A percentile compares a stretch with the other conserved stretches of the same genome.
Evolutionary conservation across 108 stramenopile genomes (phyloP).

Genomic region (Chaetoceros tenuissimus): DNA sequence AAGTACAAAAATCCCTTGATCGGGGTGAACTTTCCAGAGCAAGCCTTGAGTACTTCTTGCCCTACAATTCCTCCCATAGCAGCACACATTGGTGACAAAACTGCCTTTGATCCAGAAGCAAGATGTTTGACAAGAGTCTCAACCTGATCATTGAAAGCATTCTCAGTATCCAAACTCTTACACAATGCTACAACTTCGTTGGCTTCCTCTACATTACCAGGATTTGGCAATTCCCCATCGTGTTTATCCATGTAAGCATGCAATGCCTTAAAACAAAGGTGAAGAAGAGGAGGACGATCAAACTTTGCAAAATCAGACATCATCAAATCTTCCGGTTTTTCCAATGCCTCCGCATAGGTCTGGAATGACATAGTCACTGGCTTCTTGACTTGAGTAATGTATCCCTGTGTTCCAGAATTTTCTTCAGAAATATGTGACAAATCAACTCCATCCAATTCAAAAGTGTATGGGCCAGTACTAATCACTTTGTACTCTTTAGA

Average conservation of each 20-base stretch:
- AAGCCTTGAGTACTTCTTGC: conserved; percentile 98
- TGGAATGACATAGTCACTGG: conserved; percentile 81
- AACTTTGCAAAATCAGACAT: conserved; percentile 98
- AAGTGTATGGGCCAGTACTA: conserved; percentile 88
- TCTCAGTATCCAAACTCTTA: conserved; percentile 48
- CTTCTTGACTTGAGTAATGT: conserved; percentile 92
- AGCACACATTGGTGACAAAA: conserved; percentile 93
- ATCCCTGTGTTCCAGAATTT: conserved; percentile 65
- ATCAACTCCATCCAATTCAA: conserved; percentile 74
- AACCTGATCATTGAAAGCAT: conserved; percentile 23
- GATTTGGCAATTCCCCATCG: conserved; percentile 65
- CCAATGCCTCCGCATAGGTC: conserved; percentile 68
- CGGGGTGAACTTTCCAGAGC: conserved; percentile 97
- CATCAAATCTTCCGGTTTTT: conserved; percentile 80
- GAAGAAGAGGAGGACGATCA: conserved; percentile 85
- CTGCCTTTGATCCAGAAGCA: conserved; percentile 72
- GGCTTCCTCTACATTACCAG: conserved; percentile 66
- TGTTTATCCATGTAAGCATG: conserved; percentile 34
- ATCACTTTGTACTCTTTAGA: conserved; percentile 60
- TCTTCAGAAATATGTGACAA: conserved; percentile 25
- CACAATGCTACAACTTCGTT: conserved; percentile 64
- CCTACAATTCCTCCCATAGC: conserved; percentile 96
- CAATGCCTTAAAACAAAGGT: conserved; percentile 81
- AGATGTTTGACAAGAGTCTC: conserved; percentile 65
- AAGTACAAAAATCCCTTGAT: conserved; percentile 95